Conservation (phyloP, 352 stramenopile species). For the Phytophthora quininea region DNA sequence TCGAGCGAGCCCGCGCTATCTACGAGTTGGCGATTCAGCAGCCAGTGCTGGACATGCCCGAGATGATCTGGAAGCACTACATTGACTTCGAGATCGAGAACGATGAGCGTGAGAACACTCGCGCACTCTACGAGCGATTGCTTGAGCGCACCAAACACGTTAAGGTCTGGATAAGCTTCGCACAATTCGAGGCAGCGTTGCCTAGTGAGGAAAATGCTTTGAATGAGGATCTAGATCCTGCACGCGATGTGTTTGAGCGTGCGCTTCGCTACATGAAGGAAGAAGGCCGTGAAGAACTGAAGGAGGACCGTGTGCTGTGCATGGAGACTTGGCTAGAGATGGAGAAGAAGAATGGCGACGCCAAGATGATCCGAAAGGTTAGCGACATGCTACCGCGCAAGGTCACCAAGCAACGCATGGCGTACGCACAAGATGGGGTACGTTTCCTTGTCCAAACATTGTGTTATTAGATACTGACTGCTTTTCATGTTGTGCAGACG, state of each 20-base stretch:
- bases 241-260: slow-evolving; percentile 91
- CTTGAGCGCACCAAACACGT: slow-evolving; percentile 97
- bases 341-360: slow-evolving; percentile 83
- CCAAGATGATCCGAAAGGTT: slow-evolving; percentile 85
- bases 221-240: slow-evolving; percentile 60
- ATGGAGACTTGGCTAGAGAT: slow-evolving; percentile 96
- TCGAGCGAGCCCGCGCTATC: slow-evolving; percentile 93
- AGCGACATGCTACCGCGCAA: slow-evolving; percentile 94
- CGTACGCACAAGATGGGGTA: slow-evolving; percentile 90
- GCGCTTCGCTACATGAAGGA: slow-evolving; percentile 93
- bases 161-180: slow-evolving; percentile 96
- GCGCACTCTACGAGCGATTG: slow-evolving; percentile 95
- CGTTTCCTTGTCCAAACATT: slow-evolving; percentile 37
- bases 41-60: slow-evolving; percentile 96
- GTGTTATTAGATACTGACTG: background rate
- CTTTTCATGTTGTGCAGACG: slow-evolving; percentile 40
- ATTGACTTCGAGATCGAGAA: slow-evolving; percentile 99
- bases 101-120: slow-evolving; percentile 83
- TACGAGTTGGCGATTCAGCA: slow-evolving; percentile 97
- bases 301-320: slow-evolving; percentile 96
- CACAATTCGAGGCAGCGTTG: slow-evolving; percentile 81
- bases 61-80: slow-evolving; percentile 99
- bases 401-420: slow-evolving; percentile 97
- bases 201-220: slow-evolving; percentile 24
- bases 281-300: slow-evolving; percentile 71